Percentiles rank a stretch among this genome's conserved stretches.
Evolutionary conservation across 345 rosid species (phyloP).

Genomic region (Acer saccharum): DNA sequence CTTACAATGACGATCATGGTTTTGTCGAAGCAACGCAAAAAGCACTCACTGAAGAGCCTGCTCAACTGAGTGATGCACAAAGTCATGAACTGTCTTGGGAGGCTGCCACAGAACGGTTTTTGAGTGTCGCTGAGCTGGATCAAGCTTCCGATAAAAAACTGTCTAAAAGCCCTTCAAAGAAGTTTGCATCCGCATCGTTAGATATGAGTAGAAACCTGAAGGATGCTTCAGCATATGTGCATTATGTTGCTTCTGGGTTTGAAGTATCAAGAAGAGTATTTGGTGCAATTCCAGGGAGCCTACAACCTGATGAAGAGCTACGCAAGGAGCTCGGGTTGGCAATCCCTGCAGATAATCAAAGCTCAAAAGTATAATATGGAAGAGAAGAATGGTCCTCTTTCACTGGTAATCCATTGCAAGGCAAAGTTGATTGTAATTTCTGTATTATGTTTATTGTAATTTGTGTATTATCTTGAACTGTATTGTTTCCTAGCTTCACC

Average conservation of each 20-base stretch:
- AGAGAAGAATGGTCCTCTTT: neutral
- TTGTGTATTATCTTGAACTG: neutral
- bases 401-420: neutral
- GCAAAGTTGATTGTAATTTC: neutral
- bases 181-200: conserved; percentile 54
- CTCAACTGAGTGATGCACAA: conserved; percentile 59
- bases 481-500: neutral
- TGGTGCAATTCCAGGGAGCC: conserved; percentile 83
- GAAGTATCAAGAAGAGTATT: conserved; percentile 76
- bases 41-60: conserved; percentile 76
- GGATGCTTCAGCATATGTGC: conserved; percentile 74
- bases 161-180: conserved; percentile 25
- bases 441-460: neutral
- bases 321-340: conserved; percentile 76
- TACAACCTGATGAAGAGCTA: conserved; percentile 82
- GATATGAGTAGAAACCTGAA: conserved; percentile 51
- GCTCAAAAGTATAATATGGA: conserved; percentile 6
- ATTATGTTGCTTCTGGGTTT: conserved; percentile 64
- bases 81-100: conserved; percentile 86
- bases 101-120: conserved; percentile 81
- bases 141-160: conserved; percentile 15
- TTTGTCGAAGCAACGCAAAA: conserved; percentile 54
- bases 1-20: conserved; percentile 50
- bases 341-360: conserved; percentile 19
- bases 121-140: conserved; percentile 53